Conservation (phyloP, 352 stramenopile species). For the Phytophthora megakarya region DNA sequence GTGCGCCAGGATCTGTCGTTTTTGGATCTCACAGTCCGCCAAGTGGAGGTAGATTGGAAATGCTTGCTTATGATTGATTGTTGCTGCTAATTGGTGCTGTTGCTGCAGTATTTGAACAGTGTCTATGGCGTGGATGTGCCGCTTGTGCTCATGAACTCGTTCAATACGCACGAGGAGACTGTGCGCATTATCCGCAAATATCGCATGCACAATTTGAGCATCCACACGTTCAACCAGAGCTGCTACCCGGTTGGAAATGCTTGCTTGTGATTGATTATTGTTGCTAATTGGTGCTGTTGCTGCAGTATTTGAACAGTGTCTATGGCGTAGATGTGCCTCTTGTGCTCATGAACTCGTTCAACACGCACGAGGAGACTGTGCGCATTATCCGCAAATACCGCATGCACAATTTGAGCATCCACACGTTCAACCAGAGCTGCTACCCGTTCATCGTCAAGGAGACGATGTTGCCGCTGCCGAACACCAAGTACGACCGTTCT, state of each 20-base stretch:
- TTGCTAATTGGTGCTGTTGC: not conserved
- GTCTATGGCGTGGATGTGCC: not conserved
- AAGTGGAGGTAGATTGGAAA: too few relatives aligned
- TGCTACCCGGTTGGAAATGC: too few relatives aligned
- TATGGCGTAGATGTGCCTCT: slow-evolving; percentile 97
- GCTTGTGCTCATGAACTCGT: slow-evolving; percentile 98
- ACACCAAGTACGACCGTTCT: slow-evolving; percentile 81
- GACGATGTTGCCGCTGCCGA: slow-evolving; percentile 89
- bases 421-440: slow-evolving; percentile 95
- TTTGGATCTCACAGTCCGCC: slow-evolving; percentile 98
- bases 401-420: slow-evolving; percentile 94
- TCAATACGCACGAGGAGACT: slow-evolving; percentile 98
- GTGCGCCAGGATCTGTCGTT: slow-evolving; percentile 95
- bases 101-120: slow-evolving; percentile 82
- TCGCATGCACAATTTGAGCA: slow-evolving; percentile 94
- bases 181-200: slow-evolving; percentile 98
- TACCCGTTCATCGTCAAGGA: slow-evolving; percentile 92
- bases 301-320: slow-evolving; percentile 89
- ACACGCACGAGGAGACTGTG: slow-evolving; percentile 98
- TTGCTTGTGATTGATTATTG: too few relatives aligned
- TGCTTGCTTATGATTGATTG: too few relatives aligned
- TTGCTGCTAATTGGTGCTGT: not conserved
- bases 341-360: slow-evolving; percentile 99
- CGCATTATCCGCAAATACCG: slow-evolving; percentile 98
- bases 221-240: slow-evolving; percentile 95